Percentiles rank a stretch among this genome's conserved stretches.
Evolutionary conservation across 352 stramenopile species (phyloP).

Genomic region (Lagenidium giganteum): DNA sequence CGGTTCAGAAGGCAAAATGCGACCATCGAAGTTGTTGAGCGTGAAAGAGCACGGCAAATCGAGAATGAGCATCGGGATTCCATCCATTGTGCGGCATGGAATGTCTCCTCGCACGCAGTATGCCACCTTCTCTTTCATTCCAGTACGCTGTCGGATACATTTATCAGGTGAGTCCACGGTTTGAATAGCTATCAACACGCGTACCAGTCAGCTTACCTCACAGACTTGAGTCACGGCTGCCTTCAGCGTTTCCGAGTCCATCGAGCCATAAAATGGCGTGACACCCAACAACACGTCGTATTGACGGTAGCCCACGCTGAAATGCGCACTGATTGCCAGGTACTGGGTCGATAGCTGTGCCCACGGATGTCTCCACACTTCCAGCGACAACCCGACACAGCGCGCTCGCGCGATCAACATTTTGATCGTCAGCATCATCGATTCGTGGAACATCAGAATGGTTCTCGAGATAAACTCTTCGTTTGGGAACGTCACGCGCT

Average conservation of each 20-base stretch:
- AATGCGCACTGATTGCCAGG: conserved; percentile 56
- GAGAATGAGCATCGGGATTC: too few species aligned
- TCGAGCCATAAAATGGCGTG: conserved; percentile 23
- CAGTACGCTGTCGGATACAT: conserved; percentile 23
- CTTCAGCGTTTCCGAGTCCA: conserved; percentile 28
- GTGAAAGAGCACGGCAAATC: conserved; percentile 51
- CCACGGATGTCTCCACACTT: conserved; percentile 33
- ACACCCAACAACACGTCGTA: conserved; percentile 42
- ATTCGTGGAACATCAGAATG: conserved; percentile 49
- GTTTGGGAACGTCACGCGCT: conserved; percentile 36
- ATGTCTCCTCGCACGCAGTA: conserved; percentile 38
- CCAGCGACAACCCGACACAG: conserved; percentile 39
- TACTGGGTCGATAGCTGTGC: conserved; percentile 22
- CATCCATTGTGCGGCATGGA: too few species aligned
- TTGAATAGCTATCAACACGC: too few species aligned
- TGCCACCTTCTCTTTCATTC: conserved; percentile 58
- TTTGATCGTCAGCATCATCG: conserved; percentile 37
- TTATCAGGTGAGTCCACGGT: too few species aligned
- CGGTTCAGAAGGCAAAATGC: conserved; percentile 17
- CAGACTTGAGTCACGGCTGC: conserved; percentile 33
- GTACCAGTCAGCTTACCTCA: too few species aligned
- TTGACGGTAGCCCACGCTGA: conserved; percentile 49
- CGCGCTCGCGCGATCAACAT: conserved; percentile 34
- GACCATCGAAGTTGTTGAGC: conserved; percentile 36
- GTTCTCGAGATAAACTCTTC: conserved; percentile 42